phyloP scores from a whole-genome alignment of 2,329 filamentous ascomycete species.

The Colletotrichum paranaense region DNA sequence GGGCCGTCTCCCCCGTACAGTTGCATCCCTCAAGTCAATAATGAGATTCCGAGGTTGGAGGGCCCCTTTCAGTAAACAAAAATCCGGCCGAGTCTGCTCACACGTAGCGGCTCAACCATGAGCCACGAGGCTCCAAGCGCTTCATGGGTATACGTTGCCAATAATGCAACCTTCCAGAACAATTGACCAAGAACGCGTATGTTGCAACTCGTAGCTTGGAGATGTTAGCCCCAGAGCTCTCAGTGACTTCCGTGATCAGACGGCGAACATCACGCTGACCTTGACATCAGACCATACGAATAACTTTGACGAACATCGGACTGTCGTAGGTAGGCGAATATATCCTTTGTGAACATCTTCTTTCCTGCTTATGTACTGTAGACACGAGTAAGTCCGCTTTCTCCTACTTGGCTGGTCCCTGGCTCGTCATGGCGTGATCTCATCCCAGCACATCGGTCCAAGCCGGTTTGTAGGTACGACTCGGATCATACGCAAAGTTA shows the following conservation, averaged over 20 bases:
- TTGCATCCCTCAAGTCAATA: background rate
- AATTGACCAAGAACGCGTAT: background rate
- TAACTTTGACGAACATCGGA: background rate
- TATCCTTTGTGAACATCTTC: background rate
- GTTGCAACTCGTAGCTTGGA: background rate
- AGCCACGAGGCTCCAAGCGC: background rate
- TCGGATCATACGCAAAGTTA: constrained; percentile 9
- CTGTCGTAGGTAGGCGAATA: background rate
- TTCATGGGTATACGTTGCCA: background rate
- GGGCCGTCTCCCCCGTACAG: constrained; percentile 27
- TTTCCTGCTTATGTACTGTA: no score
- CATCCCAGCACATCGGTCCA: constrained; percentile 14
- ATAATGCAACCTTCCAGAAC: background rate
- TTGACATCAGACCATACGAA: background rate
- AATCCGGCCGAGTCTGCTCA: background rate
- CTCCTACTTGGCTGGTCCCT: background rate
- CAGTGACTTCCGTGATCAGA: background rate
- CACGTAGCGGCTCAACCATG: background rate
- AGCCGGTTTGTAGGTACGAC: background rate
- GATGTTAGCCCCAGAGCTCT: background rate
- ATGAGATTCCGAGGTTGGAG: constrained; percentile 10
- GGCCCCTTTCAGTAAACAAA: constrained; percentile 1
- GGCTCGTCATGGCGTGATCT: background rate
- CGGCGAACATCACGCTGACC: background rate
- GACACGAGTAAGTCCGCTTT: background rate